Base-by-base conservation (phyloP, 1,284 basidiomycete genomes). In the Boletellus deceptivus region DNA sequence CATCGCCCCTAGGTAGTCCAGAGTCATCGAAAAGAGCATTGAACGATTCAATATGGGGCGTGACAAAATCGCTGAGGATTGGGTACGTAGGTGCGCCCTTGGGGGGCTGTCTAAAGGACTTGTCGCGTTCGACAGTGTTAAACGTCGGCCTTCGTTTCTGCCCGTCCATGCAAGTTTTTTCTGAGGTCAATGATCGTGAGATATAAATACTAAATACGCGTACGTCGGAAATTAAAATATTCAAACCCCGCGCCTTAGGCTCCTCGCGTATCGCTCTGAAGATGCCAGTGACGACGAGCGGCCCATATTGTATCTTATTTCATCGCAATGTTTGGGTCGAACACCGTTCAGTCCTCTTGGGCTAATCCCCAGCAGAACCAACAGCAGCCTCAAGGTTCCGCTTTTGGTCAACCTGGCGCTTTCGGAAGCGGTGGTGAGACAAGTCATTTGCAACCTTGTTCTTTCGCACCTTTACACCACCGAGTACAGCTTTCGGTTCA, bases 41-140 rank as follows among this genome's bases (percentile, higher is more conserved):
- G 79, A 99, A 99, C 39, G 91, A 94, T 70, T 98, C 91, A 56
- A 99, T 83, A 68, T 98, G 95, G 10, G 97, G 97, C 27, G 83
- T 78, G 50, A 98, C 91, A 60, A 99, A 92, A 71, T 97, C 92
- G 61, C 96, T 93, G 50, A 99, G 79, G 50, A 92, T 90, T 16
- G 86, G 84, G 52, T 92, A 85, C 16, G 86, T 84, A 35, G 88
- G 81, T 18, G 81, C 82, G 43, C 82, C 72, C 58, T 77, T 76
- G 17, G 88, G 79, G 0, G 97, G 97, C 52, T 86, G 78, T 67
- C 82, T 80, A 74, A 98, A 98, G 4, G 79, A 73, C 11, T 84
- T 76, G 73, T 98, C 94, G 51, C 94, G 83, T 38, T 79, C 77
- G 46, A 98, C 78, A 1, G 96, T 98, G 63, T 88, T 80, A 70